Percentiles rank a stretch among this genome's conserved stretches.
Conservation (phyloP, 1,284 basidiomycete species). For the Marasmius fiardii region DNA sequence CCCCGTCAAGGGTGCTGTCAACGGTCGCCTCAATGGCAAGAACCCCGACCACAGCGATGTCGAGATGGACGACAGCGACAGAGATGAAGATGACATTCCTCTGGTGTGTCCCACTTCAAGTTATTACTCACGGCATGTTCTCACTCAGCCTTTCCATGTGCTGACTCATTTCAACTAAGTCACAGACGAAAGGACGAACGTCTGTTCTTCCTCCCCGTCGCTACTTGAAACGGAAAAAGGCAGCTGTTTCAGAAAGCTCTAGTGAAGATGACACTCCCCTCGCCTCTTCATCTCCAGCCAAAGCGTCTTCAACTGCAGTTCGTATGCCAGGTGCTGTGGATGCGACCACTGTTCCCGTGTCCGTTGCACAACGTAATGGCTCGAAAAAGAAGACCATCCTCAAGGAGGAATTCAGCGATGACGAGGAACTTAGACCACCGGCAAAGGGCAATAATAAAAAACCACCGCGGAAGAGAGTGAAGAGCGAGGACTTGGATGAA, state of each 20-base stretch:
- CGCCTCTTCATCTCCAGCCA: slow-evolving; percentile 66
- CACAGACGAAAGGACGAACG: slow-evolving; percentile 47
- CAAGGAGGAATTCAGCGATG: slow-evolving; percentile 28
- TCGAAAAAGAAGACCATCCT: slow-evolving; percentile 12
- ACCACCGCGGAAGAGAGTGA: slow-evolving; percentile 66
- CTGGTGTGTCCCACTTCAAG: slow-evolving; percentile 46
- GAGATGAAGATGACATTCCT: slow-evolving; percentile 64
- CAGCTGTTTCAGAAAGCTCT: slow-evolving; percentile 43
- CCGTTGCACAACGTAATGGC: slow-evolving; percentile 36
- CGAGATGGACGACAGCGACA: slow-evolving; percentile 35
- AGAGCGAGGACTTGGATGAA: slow-evolving; percentile 49
- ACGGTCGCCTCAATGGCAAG: slow-evolving; percentile 45
- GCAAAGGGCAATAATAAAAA: slow-evolving; percentile 43
- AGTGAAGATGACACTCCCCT: slow-evolving; percentile 73
- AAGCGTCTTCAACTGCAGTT: slow-evolving; percentile 40
- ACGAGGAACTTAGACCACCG: slow-evolving; percentile 25
- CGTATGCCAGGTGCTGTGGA: slow-evolving; percentile 40
- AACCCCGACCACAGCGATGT: slow-evolving; percentile 29
- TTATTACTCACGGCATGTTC: slow-evolving; percentile 3
- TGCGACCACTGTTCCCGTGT: slow-evolving; percentile 32
- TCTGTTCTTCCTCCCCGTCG: slow-evolving; percentile 42
- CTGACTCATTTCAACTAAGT: slow-evolving; percentile 30
- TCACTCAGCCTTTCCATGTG: slow-evolving; percentile 17
- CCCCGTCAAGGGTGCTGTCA: slow-evolving; percentile 27
- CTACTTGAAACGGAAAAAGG: slow-evolving; percentile 57